Base-by-base conservation (phyloP, 129 eudicot species). In the Ambrosia trifida region DNA sequence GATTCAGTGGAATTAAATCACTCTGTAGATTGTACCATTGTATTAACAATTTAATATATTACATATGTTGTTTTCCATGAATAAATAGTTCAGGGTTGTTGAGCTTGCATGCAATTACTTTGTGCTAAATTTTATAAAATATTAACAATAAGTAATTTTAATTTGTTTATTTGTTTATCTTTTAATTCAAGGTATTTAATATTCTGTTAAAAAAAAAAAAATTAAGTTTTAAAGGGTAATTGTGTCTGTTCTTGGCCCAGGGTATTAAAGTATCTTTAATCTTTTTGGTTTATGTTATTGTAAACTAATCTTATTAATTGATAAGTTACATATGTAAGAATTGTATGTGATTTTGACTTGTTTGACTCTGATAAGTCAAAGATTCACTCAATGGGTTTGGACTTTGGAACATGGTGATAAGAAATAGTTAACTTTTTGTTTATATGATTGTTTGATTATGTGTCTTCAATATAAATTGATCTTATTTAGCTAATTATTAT, bases 311-410 rank as follows among this genome's bases (percentile, higher is more conserved):
- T 45, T 45, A 12, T 45, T 51, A 51, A 17, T 4, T 14, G 4
- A 3, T 7, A 51, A 51, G 31, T 4, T 9, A 18, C 10, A 20
- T 4, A n/a, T 30, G 14, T 44, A 41, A 51, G 11, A 14, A 24
- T 65, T 53, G 11, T 28, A 49, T 43, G 11, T 33, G 44, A 51
- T 40, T 52, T 53, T 75, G 32, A 65, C 62, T 58, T 13, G 41
- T 76, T 67, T 33, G 74, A 68, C 52, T 17, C 2, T 18, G 4
- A 41, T 4, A 18, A 68, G 74, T 43, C 63, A 19, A 64, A 64
- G 71, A 19, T 63, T 73, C 54, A 64, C 64, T 64, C 43, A 14
- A n/a, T 53, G 50, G 40, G 9, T 41, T 38, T 14, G 40, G 24
- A 41, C 11, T 36, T 38, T n/a, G 24, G 28, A 54, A 19, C 40